Evolutionary conservation across 2,329 filamentous ascomycete genomes (phyloP), one percentile per base, ranked within the genome.

Genomic region (Nothopassalora personata): DNA sequence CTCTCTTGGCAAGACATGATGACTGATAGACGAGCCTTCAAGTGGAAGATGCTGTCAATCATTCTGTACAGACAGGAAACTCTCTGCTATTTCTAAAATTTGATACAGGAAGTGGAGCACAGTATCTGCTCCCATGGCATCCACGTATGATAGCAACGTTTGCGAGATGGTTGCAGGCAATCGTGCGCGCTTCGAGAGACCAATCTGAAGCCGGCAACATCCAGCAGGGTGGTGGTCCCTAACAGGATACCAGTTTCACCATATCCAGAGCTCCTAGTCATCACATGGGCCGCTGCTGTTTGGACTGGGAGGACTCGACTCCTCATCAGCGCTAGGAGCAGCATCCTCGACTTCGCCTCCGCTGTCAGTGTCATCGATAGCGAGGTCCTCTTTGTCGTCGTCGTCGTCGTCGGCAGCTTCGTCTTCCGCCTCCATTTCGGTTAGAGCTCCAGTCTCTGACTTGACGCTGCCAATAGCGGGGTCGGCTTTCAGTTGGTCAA

Each of bases 401-500:
- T 59, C 58, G 43, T 59, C 60, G 15, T 56, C 51, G 5, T 53
- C 53, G 1, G 30, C 30, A 13, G 4, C 30, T 51, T 51, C 49
- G 36, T 56, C 53, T 30, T 54, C 58, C 1, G 55, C 55, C 39
- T 53, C 49, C 6, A 60, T 55, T 56, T 59, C 60, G 27, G 53
- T 7, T 2, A 61, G 56, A 19, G 63, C 60, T 6, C 28, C 36
- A 28, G 10, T 18, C n/a, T 46, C 54, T 9, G 19, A 18, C 13
- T 18, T 52, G 33, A 34, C 46, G 15, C n/a, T 27, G 5, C 31
- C 48, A 9, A 19, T 19, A 31, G n/a, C 49, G 43, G 52, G 27
- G 13, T 34, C 39, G 1, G 31, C 47, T 48, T 65, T 61, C 4
- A 68, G 54, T 27, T 65, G 57, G 39, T 67, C 59, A 10, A 62